phyloP scores from a whole-genome alignment of 441 rosid genomes.

The Adansonia gregorii region DNA sequence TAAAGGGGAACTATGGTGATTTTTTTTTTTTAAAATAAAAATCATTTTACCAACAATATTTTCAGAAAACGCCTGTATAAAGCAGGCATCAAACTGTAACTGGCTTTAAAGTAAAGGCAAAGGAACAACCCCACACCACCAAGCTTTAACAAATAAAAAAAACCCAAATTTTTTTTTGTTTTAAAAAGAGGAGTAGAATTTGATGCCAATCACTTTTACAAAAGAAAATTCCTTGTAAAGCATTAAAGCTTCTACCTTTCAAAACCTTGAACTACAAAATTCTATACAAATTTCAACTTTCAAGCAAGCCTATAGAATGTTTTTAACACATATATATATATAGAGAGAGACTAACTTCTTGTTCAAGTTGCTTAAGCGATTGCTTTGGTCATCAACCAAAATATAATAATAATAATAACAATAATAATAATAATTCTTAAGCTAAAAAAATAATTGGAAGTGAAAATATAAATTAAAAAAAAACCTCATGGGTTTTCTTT shows the following conservation, averaged over 20 bases:
- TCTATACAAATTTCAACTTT: background rate
- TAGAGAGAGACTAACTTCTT: background rate
- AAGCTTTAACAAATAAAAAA: background rate
- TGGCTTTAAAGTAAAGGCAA: slow-evolving; percentile 12
- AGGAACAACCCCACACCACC: background rate
- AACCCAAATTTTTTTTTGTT: background rate
- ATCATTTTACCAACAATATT: background rate
- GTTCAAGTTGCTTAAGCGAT: slow-evolving; percentile 13
- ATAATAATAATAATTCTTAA: background rate
- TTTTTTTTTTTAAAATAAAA: no score
- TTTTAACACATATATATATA: background rate
- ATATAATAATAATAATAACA: no score
- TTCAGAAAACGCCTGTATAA: background rate
- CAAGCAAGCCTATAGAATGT: background rate
- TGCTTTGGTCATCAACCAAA: background rate
- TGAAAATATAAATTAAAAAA: background rate
- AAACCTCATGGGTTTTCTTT: background rate
- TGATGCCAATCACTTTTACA: background rate
- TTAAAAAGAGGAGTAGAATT: background rate
- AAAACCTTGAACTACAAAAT: background rate
- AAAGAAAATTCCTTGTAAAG: background rate
- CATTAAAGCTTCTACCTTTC: background rate
- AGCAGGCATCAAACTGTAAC: background rate
- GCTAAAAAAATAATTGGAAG: background rate
- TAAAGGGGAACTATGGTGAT: background rate